Evolutionary conservation across 768 basidiomycete genomes (phyloP), one percentile per base, ranked within the genome.

Genomic region (Zangia roseola): DNA sequence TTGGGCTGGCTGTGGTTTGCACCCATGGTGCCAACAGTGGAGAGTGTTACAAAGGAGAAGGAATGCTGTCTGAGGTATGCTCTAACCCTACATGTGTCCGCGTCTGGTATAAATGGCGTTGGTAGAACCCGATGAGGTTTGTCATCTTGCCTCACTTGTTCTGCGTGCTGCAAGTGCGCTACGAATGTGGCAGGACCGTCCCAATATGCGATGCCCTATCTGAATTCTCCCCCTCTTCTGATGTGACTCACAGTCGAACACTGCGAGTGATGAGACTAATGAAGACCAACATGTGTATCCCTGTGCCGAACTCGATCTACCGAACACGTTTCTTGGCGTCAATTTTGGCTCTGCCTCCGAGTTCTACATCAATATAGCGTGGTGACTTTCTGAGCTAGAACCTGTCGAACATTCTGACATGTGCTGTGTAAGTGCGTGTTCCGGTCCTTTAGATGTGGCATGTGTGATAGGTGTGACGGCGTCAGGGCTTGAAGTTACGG

Each of bases 101-200:
- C 26, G 41, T 21, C 38, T n/a, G 21, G 46, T 62, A 57, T 62
- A 59, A 54, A 62, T 55, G 62, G 52, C 19, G 39, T 20, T 50
- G 44, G 12, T 39, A 25, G 20, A 50, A 50, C 40, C n/a, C 50
- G 47, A 46, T 46, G 49, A 38, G 41, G 59, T 52, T 43, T 55
- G 61, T 48, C 52, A 49, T 50, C 44, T 26, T 44, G 55, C 62
- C 64, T 67, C 65, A 49, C 49, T 58, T 58, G 49, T 57, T 40
- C 65, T 67, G 65, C 63, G 34, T 67, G 65, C 62, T 50, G 45
- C 43, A 49, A 52, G 49, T 38, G 49, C 57, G 55, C 55, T 48
- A 42, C 37, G 45, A 46, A 50, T 28, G 43, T 43, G 56, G 45
- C 48, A 48, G 37, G 12, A 33, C 30, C 33, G 8, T 30, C 30